phyloP scores from a whole-genome alignment of 116 monocot genomes.

The Dioscorea cayenensis region DNA sequence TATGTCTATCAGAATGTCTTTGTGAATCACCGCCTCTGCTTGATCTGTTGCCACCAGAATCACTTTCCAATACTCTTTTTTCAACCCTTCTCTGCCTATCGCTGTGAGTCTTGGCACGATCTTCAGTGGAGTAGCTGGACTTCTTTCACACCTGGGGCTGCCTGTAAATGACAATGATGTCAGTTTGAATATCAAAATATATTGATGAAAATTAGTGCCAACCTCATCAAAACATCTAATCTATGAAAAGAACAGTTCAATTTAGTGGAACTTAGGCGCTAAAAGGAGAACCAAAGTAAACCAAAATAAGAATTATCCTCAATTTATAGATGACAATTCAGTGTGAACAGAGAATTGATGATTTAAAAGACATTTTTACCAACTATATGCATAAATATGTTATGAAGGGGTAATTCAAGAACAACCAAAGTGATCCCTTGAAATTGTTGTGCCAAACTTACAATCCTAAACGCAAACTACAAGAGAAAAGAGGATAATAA shows the following conservation, averaged over 20 bases:
- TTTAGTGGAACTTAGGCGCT: not conserved
- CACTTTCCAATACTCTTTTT: conserved; percentile 31
- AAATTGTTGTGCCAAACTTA: too few relatives aligned
- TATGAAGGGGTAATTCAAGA: too few relatives aligned
- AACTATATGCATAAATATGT: too few relatives aligned
- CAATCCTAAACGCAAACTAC: too few relatives aligned
- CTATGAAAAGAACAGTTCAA: not conserved
- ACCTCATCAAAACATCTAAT: not conserved
- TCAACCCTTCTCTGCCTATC: conserved; percentile 29
- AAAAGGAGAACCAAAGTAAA: not conserved
- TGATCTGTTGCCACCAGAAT: conserved; percentile 13
- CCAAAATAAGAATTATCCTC: not conserved
- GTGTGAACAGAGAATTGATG: too few relatives aligned
- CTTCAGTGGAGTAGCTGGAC: conserved; percentile 16
- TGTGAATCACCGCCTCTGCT: conserved; percentile 36
- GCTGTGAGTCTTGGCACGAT: conserved; percentile 9
- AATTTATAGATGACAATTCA: too few relatives aligned
- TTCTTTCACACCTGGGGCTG: conserved; percentile 16
- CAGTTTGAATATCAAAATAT: not conserved
- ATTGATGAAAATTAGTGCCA: not conserved
- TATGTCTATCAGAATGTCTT: conserved; percentile 31
- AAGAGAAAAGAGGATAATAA: too few relatives aligned
- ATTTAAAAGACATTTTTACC: too few relatives aligned
- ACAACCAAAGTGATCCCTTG: too few relatives aligned
- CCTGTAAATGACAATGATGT: conserved; percentile 10